These are phyloP conservation scores for Grosmannia huntii DNA, from an alignment of 2,329 filamentous ascomycete species.

Conservation along the genomic window DNA sequence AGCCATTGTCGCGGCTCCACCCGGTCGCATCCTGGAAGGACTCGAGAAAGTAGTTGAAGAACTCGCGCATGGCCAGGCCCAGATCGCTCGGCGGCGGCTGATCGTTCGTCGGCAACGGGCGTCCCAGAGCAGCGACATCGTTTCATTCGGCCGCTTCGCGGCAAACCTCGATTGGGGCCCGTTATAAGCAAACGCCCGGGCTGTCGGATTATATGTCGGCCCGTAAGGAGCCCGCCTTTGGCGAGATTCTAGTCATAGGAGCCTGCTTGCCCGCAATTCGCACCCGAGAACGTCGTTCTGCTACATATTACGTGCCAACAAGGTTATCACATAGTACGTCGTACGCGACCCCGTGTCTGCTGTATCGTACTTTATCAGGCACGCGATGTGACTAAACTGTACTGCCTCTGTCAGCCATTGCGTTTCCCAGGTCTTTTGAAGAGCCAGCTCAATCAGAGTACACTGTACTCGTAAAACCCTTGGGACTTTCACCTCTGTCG, in stretches of 20 bases:
- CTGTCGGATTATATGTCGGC: neutral
- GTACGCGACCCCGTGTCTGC: too few species aligned
- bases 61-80: slow-evolving; percentile 61
- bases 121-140: neutral
- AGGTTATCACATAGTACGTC: too few species aligned
- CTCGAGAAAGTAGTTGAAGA: slow-evolving; percentile 93
- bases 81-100: neutral
- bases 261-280: neutral
- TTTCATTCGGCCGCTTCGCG: neutral
- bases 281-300: neutral
- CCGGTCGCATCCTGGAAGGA: slow-evolving; percentile 77
- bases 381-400: too few species aligned
- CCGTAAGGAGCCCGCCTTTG: neutral
- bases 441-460: too few species aligned
- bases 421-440: too few species aligned
- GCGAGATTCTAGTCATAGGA: too few species aligned
- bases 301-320: too few species aligned
- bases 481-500: too few species aligned
- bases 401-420: too few species aligned
- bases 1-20: slow-evolving; percentile 89
- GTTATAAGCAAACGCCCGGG: too few species aligned
- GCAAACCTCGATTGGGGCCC: neutral
- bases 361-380: too few species aligned
- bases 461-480: too few species aligned
- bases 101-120: neutral